Percentiles rank a stretch among this genome's conserved stretches.
Evolutionary conservation across 176 grass and related monocot genomes (phyloP).

Genomic region (Aegilops bicornis): DNA sequence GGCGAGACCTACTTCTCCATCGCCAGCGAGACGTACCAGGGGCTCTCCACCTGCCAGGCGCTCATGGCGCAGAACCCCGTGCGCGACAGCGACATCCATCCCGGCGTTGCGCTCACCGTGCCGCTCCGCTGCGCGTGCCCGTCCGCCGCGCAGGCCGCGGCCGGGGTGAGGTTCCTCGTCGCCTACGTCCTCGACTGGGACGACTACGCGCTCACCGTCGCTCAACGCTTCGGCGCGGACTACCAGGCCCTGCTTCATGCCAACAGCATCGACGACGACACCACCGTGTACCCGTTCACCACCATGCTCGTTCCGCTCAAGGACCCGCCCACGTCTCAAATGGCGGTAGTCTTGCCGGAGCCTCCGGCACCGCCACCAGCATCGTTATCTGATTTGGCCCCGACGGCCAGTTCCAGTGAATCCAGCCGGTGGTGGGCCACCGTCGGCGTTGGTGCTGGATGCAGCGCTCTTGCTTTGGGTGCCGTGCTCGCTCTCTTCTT

Average conservation of each 20-base stretch:
- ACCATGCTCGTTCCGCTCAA: constrained; percentile 68
- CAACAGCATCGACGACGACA: neutral
- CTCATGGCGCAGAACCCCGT: neutral
- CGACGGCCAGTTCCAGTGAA: too few species aligned
- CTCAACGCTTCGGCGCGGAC: constrained; percentile 44
- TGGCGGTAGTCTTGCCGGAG: constrained; percentile 16
- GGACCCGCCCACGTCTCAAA: constrained; percentile 41
- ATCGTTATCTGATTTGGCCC: neutral
- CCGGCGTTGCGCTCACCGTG: neutral
- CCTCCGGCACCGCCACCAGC: constrained; percentile 34
- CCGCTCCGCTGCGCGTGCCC: constrained; percentile 85
- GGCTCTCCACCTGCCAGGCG: neutral
- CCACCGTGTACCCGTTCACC: constrained; percentile 36
- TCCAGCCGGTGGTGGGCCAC: too few species aligned
- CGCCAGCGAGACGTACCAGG: too few species aligned
- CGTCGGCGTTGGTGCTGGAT: too few species aligned
- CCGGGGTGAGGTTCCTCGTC: constrained; percentile 45
- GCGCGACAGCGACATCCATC: neutral
- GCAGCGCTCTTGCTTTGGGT: too few species aligned
- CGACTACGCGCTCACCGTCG: constrained; percentile 23
- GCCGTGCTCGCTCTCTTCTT: too few species aligned
- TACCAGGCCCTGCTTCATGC: too few species aligned
- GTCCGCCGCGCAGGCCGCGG: constrained; percentile 33
- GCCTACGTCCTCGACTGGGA: constrained; percentile 46
- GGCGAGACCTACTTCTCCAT: neutral